These are phyloP conservation scores for Flaveria bidentis DNA, from an alignment of 129 eudicot genomes.

Conservation along the genomic window DNA sequence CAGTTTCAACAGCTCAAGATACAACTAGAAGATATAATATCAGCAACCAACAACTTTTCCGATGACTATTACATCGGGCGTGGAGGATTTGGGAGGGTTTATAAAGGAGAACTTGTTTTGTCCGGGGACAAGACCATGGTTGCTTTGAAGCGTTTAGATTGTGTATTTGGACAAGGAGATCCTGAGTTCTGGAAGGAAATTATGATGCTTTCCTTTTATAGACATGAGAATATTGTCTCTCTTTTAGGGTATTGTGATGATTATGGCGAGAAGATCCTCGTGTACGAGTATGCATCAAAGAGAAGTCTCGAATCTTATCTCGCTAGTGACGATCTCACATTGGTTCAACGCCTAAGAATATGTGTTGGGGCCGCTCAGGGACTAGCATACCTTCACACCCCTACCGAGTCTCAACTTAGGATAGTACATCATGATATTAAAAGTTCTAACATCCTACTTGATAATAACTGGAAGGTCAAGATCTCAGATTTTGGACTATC, in stretches of 20 bases:
- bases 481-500: neutral
- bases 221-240: neutral
- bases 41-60: neutral
- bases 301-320: neutral
- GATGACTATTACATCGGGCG: neutral
- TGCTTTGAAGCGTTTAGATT: conserved; percentile 2
- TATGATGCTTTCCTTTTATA: neutral
- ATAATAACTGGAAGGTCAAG: neutral
- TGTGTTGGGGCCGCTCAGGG: neutral
- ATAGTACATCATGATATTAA: neutral
- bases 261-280: neutral
- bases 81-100: neutral
- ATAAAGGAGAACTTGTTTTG: neutral
- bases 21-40: neutral
- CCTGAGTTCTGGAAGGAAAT: neutral
- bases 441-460: neutral
- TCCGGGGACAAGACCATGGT: neutral
- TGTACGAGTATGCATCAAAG: neutral
- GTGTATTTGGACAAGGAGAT: neutral
- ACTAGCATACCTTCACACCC: neutral
- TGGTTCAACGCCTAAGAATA: neutral
- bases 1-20: neutral
- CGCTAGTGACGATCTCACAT: neutral
- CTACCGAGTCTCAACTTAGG: neutral
- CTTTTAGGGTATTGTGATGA: conserved; percentile 5